Conservation (phyloP, 345 rosid genomes). For the Geranium brycei region DNA sequence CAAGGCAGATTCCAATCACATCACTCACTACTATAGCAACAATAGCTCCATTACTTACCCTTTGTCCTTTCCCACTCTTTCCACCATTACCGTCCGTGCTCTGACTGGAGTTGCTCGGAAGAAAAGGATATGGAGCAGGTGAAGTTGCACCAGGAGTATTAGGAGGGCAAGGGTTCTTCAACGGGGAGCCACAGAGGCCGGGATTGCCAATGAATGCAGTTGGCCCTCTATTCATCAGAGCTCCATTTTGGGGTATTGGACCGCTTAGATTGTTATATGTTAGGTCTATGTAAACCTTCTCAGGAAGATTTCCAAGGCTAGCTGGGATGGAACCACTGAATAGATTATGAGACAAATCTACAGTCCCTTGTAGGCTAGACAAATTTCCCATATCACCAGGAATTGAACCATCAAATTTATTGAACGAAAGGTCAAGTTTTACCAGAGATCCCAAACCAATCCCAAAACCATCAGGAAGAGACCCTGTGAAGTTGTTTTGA, state of each 20-base stretch:
- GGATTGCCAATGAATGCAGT: slow-evolving; percentile 87
- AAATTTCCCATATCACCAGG: slow-evolving; percentile 68
- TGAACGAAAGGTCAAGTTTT: slow-evolving; percentile 69
- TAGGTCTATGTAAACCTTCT: slow-evolving; percentile 88
- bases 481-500: slow-evolving; percentile 65
- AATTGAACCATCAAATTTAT: slow-evolving; percentile 54
- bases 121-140: slow-evolving; percentile 57
- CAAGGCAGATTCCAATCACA: slow-evolving; percentile 69
- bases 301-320: slow-evolving; percentile 73
- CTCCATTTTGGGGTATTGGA: slow-evolving; percentile 91
- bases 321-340: slow-evolving; percentile 69
- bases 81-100: slow-evolving; percentile 22
- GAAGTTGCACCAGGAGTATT: slow-evolving; percentile 27
- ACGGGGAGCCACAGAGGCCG: slow-evolving; percentile 81
- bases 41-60: slow-evolving; percentile 51
- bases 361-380: slow-evolving; percentile 87
- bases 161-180: slow-evolving; percentile 62
- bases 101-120: slow-evolving; percentile 47
- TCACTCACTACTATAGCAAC: slow-evolving; percentile 68
- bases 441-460: slow-evolving; percentile 48
- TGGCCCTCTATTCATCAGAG: slow-evolving; percentile 84
- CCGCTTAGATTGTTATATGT: slow-evolving; percentile 81
- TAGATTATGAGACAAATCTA: slow-evolving; percentile 79
- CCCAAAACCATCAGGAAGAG: slow-evolving; percentile 65
- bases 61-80: slow-evolving; percentile 32